A percentile compares a stretch with the other conserved stretches of the same genome.
These are phyloP conservation scores for Yamadazyma paraphyllophila DNA, from an alignment of 805 yeast genomes.

Conservation along the genomic window DNA sequence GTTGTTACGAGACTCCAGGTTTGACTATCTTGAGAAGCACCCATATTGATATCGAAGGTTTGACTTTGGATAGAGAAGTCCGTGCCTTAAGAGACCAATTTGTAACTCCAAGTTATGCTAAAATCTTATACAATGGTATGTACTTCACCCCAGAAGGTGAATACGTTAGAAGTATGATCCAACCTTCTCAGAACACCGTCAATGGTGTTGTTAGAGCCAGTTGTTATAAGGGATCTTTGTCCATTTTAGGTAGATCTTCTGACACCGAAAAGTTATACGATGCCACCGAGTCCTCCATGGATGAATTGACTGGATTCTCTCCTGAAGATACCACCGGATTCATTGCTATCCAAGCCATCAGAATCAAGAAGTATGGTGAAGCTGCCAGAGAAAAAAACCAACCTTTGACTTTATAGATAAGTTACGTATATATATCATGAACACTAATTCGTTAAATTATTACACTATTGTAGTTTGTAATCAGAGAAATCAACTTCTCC, in stretches of 20 bases:
- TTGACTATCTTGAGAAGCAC: conserved; percentile 89
- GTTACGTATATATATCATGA: background rate
- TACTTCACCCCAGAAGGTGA: conserved; percentile 99
- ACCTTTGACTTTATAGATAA: conserved; percentile 40
- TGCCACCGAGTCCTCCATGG: conserved; percentile 98
- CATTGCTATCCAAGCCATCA: conserved; percentile 96
- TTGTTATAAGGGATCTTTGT: conserved; percentile 85
- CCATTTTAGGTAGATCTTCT: conserved; percentile 89
- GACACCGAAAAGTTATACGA: conserved; percentile 95
- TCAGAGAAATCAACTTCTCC: conserved; percentile 1
- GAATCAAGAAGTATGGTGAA: conserved; percentile 98
- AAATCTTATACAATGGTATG: conserved; percentile 92
- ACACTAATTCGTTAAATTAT: background rate
- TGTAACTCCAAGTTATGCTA: conserved; percentile 90
- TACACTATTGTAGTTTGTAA: conserved; percentile 2
- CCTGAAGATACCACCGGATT: conserved; percentile 97
- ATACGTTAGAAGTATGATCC: conserved; percentile 88
- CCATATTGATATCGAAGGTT: conserved; percentile 95
- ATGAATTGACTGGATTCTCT: conserved; percentile 95
- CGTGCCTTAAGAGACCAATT: conserved; percentile 94
- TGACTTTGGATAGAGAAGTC: conserved; percentile 95
- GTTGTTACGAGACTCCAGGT: conserved; percentile 99
- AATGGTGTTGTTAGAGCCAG: conserved; percentile 95
- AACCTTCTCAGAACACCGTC: conserved; percentile 91
- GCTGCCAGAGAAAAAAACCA: conserved; percentile 81